phyloP scores from a whole-genome alignment of 2,329 filamentous ascomycete genomes.

The Diplodia scrobiculata region DNA sequence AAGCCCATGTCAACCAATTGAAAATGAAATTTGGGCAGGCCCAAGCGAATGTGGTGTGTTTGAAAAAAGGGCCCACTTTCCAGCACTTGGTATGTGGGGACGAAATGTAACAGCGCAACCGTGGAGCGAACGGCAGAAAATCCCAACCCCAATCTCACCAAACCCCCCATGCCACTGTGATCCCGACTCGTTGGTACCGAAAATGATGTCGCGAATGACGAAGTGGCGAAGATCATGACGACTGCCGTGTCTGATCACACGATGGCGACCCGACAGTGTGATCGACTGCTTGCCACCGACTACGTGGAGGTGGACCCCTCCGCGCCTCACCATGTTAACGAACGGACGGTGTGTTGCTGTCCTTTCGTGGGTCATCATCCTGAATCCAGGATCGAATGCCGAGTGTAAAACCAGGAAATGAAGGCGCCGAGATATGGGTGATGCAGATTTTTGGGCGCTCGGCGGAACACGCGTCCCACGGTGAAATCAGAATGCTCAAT shows the following conservation, averaged over 20 bases:
- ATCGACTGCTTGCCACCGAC: slow-evolving; percentile 6
- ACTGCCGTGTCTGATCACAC: slow-evolving; percentile 12
- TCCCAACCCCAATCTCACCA: slow-evolving; percentile 20
- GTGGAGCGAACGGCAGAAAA: slow-evolving; percentile 16
- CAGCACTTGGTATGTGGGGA: slow-evolving; percentile 27
- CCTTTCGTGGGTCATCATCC: background rate
- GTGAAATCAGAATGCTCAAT: slow-evolving; percentile 20
- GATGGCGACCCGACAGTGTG: background rate
- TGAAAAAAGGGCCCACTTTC: slow-evolving; percentile 23
- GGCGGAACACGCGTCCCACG: background rate
- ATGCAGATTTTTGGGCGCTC: slow-evolving; percentile 5
- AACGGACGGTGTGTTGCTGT: slow-evolving; percentile 7
- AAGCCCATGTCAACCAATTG: background rate
- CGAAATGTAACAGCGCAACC: slow-evolving; percentile 17
- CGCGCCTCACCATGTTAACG: slow-evolving; percentile 11
- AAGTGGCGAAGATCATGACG: slow-evolving; percentile 22
- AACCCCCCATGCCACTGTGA: slow-evolving; percentile 2
- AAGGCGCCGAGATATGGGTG: slow-evolving; percentile 6
- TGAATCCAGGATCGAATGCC: background rate
- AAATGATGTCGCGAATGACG: slow-evolving; percentile 12
- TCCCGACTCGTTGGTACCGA: slow-evolving; percentile 19
- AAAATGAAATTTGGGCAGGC: slow-evolving; percentile 14
- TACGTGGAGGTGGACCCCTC: slow-evolving; percentile 1
- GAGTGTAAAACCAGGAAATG: slow-evolving; percentile 9
- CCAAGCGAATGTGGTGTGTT: slow-evolving; percentile 23